phyloP scores from a whole-genome alignment of 495 filamentous ascomycete genomes.

The Penicillium crystallinum region DNA sequence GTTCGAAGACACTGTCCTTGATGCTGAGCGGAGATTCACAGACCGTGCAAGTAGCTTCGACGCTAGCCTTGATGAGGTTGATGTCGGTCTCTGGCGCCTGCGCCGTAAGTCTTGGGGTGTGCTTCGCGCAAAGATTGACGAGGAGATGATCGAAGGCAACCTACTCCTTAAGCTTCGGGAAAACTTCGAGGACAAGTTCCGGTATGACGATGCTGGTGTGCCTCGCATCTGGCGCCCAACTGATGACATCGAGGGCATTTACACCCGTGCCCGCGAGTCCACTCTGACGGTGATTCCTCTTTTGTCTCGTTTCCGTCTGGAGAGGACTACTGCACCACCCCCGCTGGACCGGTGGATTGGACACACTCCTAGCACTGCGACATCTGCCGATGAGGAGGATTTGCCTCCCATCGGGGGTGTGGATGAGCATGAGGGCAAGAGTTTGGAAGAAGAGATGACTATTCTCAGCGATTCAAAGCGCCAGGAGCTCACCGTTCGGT shows the following conservation, averaged over 20 bases:
- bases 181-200: constrained; percentile 99
- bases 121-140: constrained; percentile 83
- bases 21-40: constrained; percentile 79
- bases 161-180: constrained; percentile 91
- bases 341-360: constrained; percentile 80
- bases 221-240: constrained; percentile 95
- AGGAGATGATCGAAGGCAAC: constrained; percentile 97
- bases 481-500: constrained; percentile 84
- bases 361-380: constrained; percentile 65
- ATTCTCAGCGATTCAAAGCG: constrained; percentile 81
- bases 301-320: constrained; percentile 74
- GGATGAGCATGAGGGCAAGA: constrained; percentile 90
- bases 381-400: constrained; percentile 84
- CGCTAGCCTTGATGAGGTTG: constrained; percentile 83
- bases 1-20: constrained; percentile 77
- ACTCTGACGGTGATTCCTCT: constrained; percentile 87
- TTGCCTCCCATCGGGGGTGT: constrained; percentile 79
- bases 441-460: constrained; percentile 92
- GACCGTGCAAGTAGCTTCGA: constrained; percentile 90
- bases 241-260: constrained; percentile 94
- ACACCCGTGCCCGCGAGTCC: constrained; percentile 84
- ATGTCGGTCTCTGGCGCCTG: constrained; percentile 87
- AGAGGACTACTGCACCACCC: constrained; percentile 64
- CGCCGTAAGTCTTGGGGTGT: constrained; percentile 92
- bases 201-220: constrained; percentile 92